Conservation (phyloP, 1,284 basidiomycete genomes). For the Leccinum pachyderme region DNA sequence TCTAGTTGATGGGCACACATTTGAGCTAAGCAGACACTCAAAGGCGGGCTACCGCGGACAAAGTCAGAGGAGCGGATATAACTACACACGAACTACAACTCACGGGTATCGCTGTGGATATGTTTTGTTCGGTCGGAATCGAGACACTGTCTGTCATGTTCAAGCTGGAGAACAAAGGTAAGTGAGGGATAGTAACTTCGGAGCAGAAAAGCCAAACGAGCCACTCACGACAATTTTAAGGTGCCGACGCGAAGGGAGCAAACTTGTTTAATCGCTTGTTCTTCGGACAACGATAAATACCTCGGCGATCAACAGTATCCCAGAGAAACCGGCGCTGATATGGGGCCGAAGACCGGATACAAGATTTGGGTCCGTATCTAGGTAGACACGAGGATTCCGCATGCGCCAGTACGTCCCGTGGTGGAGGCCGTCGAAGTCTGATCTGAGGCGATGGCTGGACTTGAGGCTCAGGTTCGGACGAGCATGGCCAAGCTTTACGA, state of each 20-base stretch:
- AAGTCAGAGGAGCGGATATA: background rate
- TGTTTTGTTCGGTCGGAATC: background rate
- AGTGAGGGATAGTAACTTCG: background rate
- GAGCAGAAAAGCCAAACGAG: background rate
- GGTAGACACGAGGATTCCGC: background rate
- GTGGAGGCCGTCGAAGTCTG: background rate
- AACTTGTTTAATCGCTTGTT: background rate
- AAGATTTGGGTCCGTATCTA: background rate
- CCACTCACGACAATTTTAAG: background rate
- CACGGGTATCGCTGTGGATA: slow-evolving; percentile 12
- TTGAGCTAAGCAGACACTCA: slow-evolving; percentile 14
- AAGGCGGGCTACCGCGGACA: slow-evolving; percentile 12
- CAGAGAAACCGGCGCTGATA: background rate
- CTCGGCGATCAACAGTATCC: background rate
- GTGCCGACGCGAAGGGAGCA: background rate
- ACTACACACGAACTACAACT: background rate
- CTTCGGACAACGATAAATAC: background rate
- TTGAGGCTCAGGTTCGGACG: background rate
- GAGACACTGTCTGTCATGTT: slow-evolving; percentile 1
- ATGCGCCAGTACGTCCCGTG: background rate
- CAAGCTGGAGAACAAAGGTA: background rate
- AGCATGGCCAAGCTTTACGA: background rate
- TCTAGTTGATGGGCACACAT: slow-evolving; percentile 14
- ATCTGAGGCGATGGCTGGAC: background rate
- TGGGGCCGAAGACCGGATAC: background rate